A percentile compares a stretch with the other conserved stretches of the same genome.
These are phyloP conservation scores for Fomitopsis palustris DNA, from an alignment of 1,284 basidiomycete species.

Conservation along the genomic window DNA sequence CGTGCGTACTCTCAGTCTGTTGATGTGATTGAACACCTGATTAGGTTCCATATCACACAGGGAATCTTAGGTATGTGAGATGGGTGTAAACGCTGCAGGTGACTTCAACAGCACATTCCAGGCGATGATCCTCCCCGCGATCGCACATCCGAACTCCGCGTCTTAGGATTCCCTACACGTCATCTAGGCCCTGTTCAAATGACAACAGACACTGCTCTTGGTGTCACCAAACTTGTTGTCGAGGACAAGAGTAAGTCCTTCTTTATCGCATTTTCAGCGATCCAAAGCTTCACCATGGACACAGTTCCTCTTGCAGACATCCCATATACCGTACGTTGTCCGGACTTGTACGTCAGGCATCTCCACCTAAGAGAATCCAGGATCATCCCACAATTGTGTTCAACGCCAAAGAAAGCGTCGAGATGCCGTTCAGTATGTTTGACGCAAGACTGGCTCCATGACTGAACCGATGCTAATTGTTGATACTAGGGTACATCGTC, in stretches of 20 bases:
- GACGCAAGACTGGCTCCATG: not conserved
- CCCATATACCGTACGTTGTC: constrained; percentile 56
- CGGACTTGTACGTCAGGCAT: not conserved
- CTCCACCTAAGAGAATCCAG: constrained; percentile 44
- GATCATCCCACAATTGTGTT: constrained; percentile 87
- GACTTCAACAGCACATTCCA: constrained; percentile 14
- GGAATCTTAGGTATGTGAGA: constrained; percentile 53
- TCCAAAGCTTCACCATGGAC: constrained; percentile 2
- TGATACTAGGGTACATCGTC: constrained; percentile 55
- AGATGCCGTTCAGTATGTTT: constrained; percentile 89
- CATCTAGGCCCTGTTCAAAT: constrained; percentile 89
- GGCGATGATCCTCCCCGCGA: constrained; percentile 92
- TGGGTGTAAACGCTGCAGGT: not conserved
- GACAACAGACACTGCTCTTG: constrained; percentile 97
- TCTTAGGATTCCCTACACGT: constrained; percentile 81
- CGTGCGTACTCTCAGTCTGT: constrained; percentile 36
- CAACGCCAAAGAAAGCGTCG: constrained; percentile 80
- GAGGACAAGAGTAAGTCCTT: constrained; percentile 60
- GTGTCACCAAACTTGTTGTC: constrained; percentile 87
- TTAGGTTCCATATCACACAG: constrained; percentile 27
- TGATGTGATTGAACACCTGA: not conserved
- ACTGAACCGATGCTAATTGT: constrained; percentile 2
- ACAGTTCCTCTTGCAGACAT: constrained; percentile 68
- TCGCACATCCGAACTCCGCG: constrained; percentile 83
- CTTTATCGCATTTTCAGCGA: too few species aligned